Evolutionary conservation across 371 early-diverging fungal genomes (phyloP).

Genomic region (Capillidium heterosporum): DNA sequence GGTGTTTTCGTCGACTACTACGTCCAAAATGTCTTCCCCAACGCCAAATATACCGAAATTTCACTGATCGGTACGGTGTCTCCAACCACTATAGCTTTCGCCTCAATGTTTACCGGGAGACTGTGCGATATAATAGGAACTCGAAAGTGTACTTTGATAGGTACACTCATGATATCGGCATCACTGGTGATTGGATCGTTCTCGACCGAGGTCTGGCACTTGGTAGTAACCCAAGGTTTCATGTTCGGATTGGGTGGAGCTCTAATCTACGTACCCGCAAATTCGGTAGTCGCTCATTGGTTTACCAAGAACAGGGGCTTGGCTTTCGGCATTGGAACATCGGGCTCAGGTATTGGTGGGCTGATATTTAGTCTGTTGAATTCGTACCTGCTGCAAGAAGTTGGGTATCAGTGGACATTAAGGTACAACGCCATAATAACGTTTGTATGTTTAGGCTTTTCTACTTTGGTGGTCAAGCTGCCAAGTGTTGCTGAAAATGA

Average conservation of each 20-base stretch:
- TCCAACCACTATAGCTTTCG: background rate
- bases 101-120: background rate
- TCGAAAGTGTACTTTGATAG: background rate
- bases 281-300: slow-evolving; percentile 28
- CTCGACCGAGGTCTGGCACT: slow-evolving; percentile 24
- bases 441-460: slow-evolving; percentile 11
- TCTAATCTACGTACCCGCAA: slow-evolving; percentile 28
- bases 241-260: slow-evolving; percentile 44
- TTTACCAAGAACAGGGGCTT: slow-evolving; percentile 31
- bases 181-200: background rate
- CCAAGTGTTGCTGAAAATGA: background rate
- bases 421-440: slow-evolving; percentile 9
- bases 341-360: slow-evolving; percentile 45
- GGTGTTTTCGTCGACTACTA: background rate
- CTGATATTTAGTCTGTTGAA: slow-evolving; percentile 17
- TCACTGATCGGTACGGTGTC: background rate
- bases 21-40: background rate
- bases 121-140: background rate
- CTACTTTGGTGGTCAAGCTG: background rate
- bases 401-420: slow-evolving; percentile 16
- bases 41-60: background rate
- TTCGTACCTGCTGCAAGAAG: slow-evolving; percentile 10
- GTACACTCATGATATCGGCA: background rate
- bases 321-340: slow-evolving; percentile 38
- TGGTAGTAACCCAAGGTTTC: slow-evolving; percentile 46